Evolutionary conservation across 2,329 filamentous ascomycete species (phyloP).

Genomic region (Colletotrichum sp.): DNA sequence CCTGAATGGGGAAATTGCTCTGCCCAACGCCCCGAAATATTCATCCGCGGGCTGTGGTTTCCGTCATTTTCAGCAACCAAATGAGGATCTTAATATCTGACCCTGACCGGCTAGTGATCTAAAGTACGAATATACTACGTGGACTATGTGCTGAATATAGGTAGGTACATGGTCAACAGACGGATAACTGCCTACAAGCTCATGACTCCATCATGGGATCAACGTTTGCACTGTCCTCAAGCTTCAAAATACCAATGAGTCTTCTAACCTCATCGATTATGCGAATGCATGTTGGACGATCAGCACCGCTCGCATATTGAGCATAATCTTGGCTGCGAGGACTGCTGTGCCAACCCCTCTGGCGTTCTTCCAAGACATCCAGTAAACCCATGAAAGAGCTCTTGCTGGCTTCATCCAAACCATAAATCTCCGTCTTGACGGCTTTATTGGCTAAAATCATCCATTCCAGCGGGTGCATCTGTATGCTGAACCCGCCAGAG

Average conservation of each 20-base stretch:
- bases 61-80: background rate
- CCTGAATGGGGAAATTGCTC: background rate
- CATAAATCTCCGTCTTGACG: background rate
- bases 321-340: background rate
- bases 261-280: background rate
- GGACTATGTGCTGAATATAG: too few species aligned
- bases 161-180: too few species aligned
- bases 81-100: too few species aligned
- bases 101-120: too few species aligned
- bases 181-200: background rate
- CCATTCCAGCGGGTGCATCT: background rate
- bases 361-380: background rate
- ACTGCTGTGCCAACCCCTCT: background rate
- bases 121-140: too few species aligned
- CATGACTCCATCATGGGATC: background rate
- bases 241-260: background rate
- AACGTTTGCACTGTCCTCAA: background rate
- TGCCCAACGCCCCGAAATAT: background rate
- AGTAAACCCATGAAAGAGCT: background rate
- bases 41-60: background rate
- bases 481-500: background rate
- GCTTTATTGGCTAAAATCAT: background rate
- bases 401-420: background rate
- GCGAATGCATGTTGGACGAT: background rate
- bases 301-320: background rate